Conservation (phyloP, 2,329 filamentous ascomycete species). For the Pyrenochaeta sp. region DNA sequence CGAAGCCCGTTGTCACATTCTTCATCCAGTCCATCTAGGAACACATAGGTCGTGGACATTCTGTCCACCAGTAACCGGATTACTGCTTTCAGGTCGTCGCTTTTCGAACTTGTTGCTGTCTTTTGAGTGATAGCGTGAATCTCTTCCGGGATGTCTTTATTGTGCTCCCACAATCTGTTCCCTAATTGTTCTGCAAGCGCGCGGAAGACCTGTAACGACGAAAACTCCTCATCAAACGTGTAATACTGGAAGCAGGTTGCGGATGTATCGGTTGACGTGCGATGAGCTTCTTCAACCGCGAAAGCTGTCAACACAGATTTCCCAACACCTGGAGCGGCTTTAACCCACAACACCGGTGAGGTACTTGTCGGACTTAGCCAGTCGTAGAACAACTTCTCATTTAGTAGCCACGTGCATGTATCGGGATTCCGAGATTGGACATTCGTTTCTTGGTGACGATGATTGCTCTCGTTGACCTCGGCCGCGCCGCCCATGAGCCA, state of each 20-base stretch:
- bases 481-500: constrained; percentile 1
- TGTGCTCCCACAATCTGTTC: constrained; percentile 5
- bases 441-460: constrained; percentile 2
- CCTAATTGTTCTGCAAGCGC: constrained; percentile 5
- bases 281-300: constrained; percentile 2
- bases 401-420: constrained; percentile 1
- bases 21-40: constrained; percentile 8
- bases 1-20: constrained; percentile 5
- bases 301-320: constrained; percentile 4
- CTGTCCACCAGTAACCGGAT: not conserved
- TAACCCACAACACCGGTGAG: constrained; percentile 3
- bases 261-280: not conserved
- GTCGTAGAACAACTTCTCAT: not conserved
- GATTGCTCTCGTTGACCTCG: constrained; percentile 4
- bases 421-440: constrained; percentile 1
- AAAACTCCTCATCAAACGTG: constrained; percentile 7
- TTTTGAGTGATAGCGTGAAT: constrained; percentile 3
- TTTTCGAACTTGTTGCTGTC: constrained; percentile 3
- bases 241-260: constrained; percentile 5
- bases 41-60: constrained; percentile 4
- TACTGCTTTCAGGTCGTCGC: constrained; percentile 1
- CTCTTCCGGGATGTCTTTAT: constrained; percentile 5
- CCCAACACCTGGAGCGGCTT: constrained; percentile 2
- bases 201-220: constrained; percentile 1
- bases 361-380: not conserved